Evolutionary conservation across 1,139 yeast species (phyloP).

Genomic region (Eremothecium gossypii): DNA sequence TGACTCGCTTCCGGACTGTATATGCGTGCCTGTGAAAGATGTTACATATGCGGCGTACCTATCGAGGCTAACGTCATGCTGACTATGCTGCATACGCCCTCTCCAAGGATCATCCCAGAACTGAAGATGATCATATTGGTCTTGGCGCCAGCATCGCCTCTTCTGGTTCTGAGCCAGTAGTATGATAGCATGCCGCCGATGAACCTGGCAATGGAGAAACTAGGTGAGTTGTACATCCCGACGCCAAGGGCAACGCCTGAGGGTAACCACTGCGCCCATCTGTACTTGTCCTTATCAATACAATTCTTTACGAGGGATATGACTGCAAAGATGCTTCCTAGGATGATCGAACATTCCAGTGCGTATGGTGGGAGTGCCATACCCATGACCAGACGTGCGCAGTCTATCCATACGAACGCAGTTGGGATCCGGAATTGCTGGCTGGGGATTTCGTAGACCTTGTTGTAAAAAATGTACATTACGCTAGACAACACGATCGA

Average conservation of each 20-base stretch:
- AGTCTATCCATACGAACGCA: constrained; percentile 93
- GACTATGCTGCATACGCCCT: constrained; percentile 77
- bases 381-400: constrained; percentile 88
- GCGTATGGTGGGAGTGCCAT: constrained; percentile 81
- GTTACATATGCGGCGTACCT: constrained; percentile 38
- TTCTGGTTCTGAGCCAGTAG: constrained; percentile 41
- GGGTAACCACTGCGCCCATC: constrained; percentile 47
- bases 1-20: not conserved
- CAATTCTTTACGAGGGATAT: constrained; percentile 59
- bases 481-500: constrained; percentile 70
- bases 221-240: constrained; percentile 89
- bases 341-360: constrained; percentile 48
- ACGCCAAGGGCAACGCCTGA: constrained; percentile 96
- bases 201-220: constrained; percentile 87
- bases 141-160: constrained; percentile 35
- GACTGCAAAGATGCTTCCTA: constrained; percentile 61
- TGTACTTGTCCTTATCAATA: constrained; percentile 33
- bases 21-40: not conserved
- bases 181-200: constrained; percentile 76
- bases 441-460: constrained; percentile 79
- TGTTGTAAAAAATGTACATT: constrained; percentile 74
- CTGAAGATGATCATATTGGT: constrained; percentile 78
- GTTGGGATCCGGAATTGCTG: constrained; percentile 80
- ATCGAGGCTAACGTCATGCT: constrained; percentile 71
- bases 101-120: constrained; percentile 89